A percentile compares a stretch with the other conserved stretches of the same genome.
These are phyloP conservation scores for Plectranthus barbatus DNA, from an alignment of 257 asterid species.

Conservation along the genomic window DNA sequence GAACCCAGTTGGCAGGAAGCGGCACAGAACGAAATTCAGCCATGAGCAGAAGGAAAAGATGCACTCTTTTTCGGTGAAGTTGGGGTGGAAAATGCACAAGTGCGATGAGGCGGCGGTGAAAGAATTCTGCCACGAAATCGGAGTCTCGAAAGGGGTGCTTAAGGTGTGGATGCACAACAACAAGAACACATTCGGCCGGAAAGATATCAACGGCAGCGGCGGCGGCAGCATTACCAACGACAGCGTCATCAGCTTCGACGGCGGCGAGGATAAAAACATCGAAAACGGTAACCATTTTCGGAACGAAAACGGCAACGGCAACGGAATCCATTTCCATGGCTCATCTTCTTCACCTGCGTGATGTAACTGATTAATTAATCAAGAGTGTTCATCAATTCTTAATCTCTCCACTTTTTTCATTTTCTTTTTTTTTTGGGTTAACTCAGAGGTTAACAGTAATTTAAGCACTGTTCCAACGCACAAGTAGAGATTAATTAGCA, in stretches of 20 bases:
- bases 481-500: not conserved
- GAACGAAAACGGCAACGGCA: slow-evolving; percentile 5
- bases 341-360: slow-evolving; percentile 26
- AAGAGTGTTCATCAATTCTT: not conserved
- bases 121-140: slow-evolving; percentile 44
- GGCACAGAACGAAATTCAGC: slow-evolving; percentile 58
- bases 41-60: slow-evolving; percentile 55
- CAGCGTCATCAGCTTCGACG: slow-evolving; percentile 3
- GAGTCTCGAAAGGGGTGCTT: slow-evolving; percentile 45
- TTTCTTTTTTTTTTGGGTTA: not conserved
- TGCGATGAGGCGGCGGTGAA: slow-evolving; percentile 34
- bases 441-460: too few species aligned
- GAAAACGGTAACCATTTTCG: slow-evolving; percentile 15
- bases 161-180: slow-evolving; percentile 63
- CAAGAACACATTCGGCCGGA: slow-evolving; percentile 25
- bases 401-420: not conserved
- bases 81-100: slow-evolving; percentile 63
- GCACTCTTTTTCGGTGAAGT: slow-evolving; percentile 39
- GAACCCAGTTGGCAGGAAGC: slow-evolving; percentile 41
- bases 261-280: not conserved
- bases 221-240: not conserved
- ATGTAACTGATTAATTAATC: slow-evolving; percentile 2
- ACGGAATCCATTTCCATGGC: slow-evolving; percentile 16
- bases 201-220: slow-evolving; percentile 16
- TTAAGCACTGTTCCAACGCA: too few species aligned